Conservation (phyloP, 176 grass and related monocot genomes). For the Carex parvula region DNA sequence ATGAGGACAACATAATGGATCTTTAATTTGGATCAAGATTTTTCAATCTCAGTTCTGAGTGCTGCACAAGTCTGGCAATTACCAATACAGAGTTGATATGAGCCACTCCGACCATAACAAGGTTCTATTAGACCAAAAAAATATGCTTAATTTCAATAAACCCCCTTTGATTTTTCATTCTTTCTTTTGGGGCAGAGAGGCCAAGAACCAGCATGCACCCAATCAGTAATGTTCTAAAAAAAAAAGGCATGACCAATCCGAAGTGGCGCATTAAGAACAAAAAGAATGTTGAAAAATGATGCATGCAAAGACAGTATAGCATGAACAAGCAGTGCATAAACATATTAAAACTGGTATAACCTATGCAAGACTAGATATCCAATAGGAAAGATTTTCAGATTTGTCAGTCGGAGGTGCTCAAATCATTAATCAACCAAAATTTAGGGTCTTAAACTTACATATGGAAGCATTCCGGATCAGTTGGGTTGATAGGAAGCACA, state of each 20-base stretch:
- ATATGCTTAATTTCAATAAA: not conserved
- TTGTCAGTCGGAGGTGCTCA: not conserved
- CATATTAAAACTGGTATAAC: not conserved
- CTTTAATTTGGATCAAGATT: not conserved
- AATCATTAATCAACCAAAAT: not conserved
- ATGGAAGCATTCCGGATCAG: constrained; percentile 98
- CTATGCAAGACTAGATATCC: not conserved
- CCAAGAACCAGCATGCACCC: not conserved
- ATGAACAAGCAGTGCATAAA: not conserved
- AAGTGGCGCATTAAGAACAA: not conserved
- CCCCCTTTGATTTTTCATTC: not conserved
- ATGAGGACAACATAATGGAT: not conserved
- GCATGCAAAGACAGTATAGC: not conserved
- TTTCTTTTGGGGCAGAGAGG: not conserved
- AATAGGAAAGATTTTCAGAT: not conserved
- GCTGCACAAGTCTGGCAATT: not conserved
- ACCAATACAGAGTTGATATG: not conserved
- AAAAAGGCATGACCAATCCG: not conserved
- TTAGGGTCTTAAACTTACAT: constrained; percentile 57
- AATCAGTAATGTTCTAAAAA: not conserved
- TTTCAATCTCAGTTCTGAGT: not conserved
- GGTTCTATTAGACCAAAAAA: not conserved
- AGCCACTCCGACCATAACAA: not conserved
- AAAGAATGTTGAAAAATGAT: not conserved
- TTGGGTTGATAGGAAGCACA: constrained; percentile 97